These are phyloP conservation scores for Kwoniella mangroviensis DNA, from an alignment of 768 basidiomycete species.

Conservation along the genomic window DNA sequence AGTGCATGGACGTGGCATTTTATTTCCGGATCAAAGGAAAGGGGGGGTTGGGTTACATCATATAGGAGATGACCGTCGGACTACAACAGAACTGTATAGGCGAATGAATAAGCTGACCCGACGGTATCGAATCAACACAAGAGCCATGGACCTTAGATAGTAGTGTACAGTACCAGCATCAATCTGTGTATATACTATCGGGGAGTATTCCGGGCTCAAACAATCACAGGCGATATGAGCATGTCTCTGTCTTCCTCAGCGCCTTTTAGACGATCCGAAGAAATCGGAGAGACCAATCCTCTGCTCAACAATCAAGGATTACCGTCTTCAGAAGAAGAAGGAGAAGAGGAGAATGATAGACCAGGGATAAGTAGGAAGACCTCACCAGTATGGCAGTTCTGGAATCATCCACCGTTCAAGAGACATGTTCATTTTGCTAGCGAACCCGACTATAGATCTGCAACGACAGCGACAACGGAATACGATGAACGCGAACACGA, in stretches of 20 bases:
- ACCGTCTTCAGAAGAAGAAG: background rate
- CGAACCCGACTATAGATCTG: background rate
- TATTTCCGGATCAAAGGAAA: too few relatives aligned
- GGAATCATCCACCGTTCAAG: constrained; percentile 24
- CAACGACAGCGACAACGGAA: background rate
- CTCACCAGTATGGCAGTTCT: constrained; percentile 25
- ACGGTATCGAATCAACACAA: too few relatives aligned
- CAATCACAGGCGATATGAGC: too few relatives aligned
- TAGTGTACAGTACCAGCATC: background rate
- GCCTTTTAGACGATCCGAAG: constrained; percentile 14
- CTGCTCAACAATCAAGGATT: background rate
- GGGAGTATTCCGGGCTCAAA: too few relatives aligned
- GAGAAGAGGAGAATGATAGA: constrained; percentile 7
- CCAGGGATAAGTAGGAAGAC: constrained; percentile 9
- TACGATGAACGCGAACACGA: constrained; percentile 25
- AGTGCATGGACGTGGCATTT: background rate
- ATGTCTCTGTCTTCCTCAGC: background rate
- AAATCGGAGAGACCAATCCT: constrained; percentile 14
- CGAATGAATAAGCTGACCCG: constrained; percentile 10
- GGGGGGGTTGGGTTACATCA: too few relatives aligned
- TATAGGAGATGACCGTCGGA: constrained; percentile 8
- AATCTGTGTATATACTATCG: background rate
- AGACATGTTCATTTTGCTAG: constrained; percentile 14
- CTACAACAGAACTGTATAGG: background rate
- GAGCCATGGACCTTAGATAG: background rate